Conservation (phyloP, 805 yeast genomes). For the Cyberlindnera petersonii region DNA sequence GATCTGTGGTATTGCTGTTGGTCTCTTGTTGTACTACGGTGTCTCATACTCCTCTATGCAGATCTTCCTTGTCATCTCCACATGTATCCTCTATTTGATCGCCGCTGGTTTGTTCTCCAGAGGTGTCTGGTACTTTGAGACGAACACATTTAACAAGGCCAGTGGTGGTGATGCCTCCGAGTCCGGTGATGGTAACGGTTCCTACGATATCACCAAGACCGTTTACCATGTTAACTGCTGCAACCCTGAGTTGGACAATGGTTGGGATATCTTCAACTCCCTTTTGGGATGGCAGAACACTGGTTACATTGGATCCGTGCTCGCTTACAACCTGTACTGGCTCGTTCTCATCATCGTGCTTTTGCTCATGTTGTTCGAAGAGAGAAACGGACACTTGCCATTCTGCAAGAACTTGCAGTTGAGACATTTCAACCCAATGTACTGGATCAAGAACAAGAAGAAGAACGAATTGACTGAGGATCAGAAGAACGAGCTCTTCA, state of each 20-base stretch:
- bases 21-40: slow-evolving; percentile 70
- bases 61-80: slow-evolving; percentile 79
- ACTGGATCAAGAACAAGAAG: slow-evolving; percentile 65
- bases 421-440: slow-evolving; percentile 64
- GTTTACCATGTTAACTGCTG: slow-evolving; percentile 99
- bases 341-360: slow-evolving; percentile 53
- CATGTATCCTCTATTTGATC: slow-evolving; percentile 83
- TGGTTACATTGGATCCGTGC: slow-evolving; percentile 89
- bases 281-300: slow-evolving; percentile 96
- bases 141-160: slow-evolving; percentile 52
- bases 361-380: slow-evolving; percentile 71
- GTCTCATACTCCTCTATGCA: slow-evolving; percentile 84
- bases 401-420: slow-evolving; percentile 47
- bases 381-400: slow-evolving; percentile 79
- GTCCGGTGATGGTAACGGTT: slow-evolving; percentile 90
- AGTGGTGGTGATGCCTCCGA: slow-evolving; percentile 97
- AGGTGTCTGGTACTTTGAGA: slow-evolving; percentile 88
- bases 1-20: slow-evolving; percentile 70
- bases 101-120: slow-evolving; percentile 91
- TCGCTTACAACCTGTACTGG: slow-evolving; percentile 91
- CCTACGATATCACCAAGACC: slow-evolving; percentile 71
- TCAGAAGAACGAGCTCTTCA: slow-evolving; percentile 53
- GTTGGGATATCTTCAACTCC: slow-evolving; percentile 97
- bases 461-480: slow-evolving; percentile 49
- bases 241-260: slow-evolving; percentile 85